Evolutionary conservation across 148 eudicot genomes (phyloP).

Genomic region (Selenicereus undatus): DNA sequence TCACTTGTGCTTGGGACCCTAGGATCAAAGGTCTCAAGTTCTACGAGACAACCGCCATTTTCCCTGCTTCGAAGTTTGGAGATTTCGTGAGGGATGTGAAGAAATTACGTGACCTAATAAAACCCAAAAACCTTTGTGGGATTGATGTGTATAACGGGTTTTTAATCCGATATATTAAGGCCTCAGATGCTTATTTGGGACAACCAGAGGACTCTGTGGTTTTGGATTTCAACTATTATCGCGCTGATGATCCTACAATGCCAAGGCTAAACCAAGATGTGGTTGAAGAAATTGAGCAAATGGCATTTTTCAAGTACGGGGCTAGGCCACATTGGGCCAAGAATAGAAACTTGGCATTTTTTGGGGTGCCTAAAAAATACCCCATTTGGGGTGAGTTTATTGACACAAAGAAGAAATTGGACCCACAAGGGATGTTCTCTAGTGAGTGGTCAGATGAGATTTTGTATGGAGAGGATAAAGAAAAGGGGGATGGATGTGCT

Average conservation of each 20-base stretch:
- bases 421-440: slow-evolving; percentile 54
- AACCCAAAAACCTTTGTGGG: slow-evolving; percentile 51
- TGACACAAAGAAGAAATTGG: slow-evolving; percentile 45
- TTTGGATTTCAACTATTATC: slow-evolving; percentile 63
- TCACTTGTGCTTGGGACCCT: slow-evolving; percentile 82
- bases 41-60: slow-evolving; percentile 65
- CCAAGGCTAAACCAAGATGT: slow-evolving; percentile 67
- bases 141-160: slow-evolving; percentile 69
- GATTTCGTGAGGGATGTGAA: slow-evolving; percentile 58
- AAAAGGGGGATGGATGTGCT: slow-evolving; percentile 57
- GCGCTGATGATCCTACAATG: slow-evolving; percentile 45
- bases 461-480: slow-evolving; percentile 38
- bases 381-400: slow-evolving; percentile 43
- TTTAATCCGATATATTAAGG: slow-evolving; percentile 54
- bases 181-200: slow-evolving; percentile 56
- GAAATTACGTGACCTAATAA: slow-evolving; percentile 40
- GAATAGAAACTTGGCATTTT: slow-evolving; percentile 57
- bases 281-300: slow-evolving; percentile 75
- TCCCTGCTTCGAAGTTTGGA: slow-evolving; percentile 42
- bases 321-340: slow-evolving; percentile 93
- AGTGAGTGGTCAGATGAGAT: slow-evolving; percentile 71
- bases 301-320: slow-evolving; percentile 69
- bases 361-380: slow-evolving; percentile 44
- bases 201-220: slow-evolving; percentile 58
- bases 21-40: slow-evolving; percentile 58